Evolutionary conservation across 805 yeast genomes (phyloP).

Genomic region (Suhomyces tanzawaensis): DNA sequence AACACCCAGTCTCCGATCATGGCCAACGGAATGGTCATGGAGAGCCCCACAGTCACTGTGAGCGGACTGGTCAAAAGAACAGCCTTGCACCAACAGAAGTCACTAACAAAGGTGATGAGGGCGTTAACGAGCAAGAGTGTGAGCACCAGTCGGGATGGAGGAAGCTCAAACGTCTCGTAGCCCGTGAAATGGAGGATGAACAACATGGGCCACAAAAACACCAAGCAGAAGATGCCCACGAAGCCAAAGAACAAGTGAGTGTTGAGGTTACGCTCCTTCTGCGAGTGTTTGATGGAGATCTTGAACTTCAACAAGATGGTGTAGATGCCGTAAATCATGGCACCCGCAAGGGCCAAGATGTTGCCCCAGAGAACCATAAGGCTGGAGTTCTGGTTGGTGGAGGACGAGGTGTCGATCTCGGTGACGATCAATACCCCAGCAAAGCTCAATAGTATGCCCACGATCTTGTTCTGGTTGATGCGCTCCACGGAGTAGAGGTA

Average conservation of each 20-base stretch:
- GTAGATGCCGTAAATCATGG: conserved; percentile 87
- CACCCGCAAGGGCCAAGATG: conserved; percentile 75
- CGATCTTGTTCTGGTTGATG: conserved; percentile 60
- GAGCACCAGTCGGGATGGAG: conserved; percentile 52
- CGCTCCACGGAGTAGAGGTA: conserved; percentile 66
- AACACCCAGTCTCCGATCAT: conserved; percentile 85
- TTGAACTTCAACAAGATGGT: conserved; percentile 77
- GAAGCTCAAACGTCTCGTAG: conserved; percentile 71
- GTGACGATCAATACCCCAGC: conserved; percentile 81
- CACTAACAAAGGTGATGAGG: conserved; percentile 77
- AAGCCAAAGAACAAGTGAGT: conserved; percentile 91
- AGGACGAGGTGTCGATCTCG: conserved; percentile 52
- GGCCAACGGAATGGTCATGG: conserved; percentile 91
- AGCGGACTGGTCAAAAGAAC: conserved; percentile 90
- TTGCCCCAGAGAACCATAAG: conserved; percentile 60
- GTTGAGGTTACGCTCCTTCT: conserved; percentile 71
- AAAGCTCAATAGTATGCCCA: conserved; percentile 70
- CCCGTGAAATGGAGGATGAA: conserved; percentile 60
- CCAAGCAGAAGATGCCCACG: conserved; percentile 80
- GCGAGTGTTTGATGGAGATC: conserved; percentile 43
- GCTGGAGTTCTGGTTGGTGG: conserved; percentile 21
- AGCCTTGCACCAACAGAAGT: conserved; percentile 94
- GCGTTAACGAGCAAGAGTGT: conserved; percentile 62
- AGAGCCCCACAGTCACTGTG: conserved; percentile 92
- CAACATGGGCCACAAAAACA: conserved; percentile 80